A percentile compares a stretch with the other conserved stretches of the same genome.
phyloP scores from a whole-genome alignment of 495 filamentous ascomycete genomes.

The Aspergillus baeticus region DNA sequence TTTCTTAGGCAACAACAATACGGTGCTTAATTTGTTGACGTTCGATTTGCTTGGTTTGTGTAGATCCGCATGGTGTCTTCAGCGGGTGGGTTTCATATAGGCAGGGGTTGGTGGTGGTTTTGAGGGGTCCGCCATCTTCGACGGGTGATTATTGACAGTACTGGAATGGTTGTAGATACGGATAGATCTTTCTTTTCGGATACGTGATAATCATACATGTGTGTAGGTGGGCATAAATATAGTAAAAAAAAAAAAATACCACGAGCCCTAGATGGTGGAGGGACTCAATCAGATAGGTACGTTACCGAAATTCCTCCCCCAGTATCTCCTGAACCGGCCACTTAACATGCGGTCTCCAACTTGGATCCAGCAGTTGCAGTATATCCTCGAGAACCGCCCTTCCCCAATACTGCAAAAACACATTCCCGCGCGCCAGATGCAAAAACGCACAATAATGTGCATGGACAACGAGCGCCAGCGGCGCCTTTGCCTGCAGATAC shows the following conservation, averaged over 20 bases:
- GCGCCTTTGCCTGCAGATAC: slow-evolving; percentile 12
- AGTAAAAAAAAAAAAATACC: no score
- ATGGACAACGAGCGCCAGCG: slow-evolving; percentile 24
- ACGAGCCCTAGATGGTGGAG: no score
- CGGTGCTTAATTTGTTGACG: background rate
- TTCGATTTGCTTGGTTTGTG: background rate
- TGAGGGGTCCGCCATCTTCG: no score
- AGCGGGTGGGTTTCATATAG: no score
- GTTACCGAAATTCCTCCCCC: slow-evolving; percentile 1
- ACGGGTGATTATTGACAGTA: no score
- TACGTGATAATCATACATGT: no score
- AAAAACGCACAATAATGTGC: slow-evolving; percentile 28
- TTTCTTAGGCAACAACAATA: background rate
- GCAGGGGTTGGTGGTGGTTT: no score
- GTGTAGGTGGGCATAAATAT: no score
- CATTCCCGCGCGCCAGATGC: slow-evolving; percentile 22
- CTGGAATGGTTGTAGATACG: no score
- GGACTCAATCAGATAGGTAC: no score
- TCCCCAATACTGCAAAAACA: slow-evolving; percentile 24
- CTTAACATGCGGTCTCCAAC: slow-evolving; percentile 21
- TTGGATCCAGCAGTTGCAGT: slow-evolving; percentile 7
- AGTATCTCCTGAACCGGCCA: slow-evolving; percentile 15
- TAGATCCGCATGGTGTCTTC: no score
- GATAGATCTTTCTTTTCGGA: no score
- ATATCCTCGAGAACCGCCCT: slow-evolving; percentile 20